Percentiles rank a stretch among this genome's conserved stretches.
phyloP scores from a whole-genome alignment of 2,329 filamentous ascomycete species.

The Penicillium janthinellum region DNA sequence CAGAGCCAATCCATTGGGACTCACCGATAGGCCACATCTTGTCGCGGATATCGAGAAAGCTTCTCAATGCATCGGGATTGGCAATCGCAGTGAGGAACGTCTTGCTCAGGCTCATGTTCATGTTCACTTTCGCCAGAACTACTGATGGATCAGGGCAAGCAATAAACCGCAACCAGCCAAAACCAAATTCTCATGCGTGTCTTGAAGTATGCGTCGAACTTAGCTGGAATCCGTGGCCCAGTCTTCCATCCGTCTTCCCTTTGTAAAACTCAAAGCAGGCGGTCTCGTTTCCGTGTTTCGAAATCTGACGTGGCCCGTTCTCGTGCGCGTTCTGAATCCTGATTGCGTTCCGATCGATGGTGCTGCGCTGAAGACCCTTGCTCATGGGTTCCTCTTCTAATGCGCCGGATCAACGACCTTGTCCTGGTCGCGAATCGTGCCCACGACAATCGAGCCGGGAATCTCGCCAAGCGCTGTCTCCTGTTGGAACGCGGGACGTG shows the following conservation, averaged over 20 bases:
- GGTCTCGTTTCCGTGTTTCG: neutral
- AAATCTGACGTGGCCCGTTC: neutral
- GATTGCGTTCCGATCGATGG: neutral
- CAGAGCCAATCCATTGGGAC: conserved; percentile 8
- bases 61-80: neutral
- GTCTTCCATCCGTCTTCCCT: neutral
- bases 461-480: conserved; percentile 40
- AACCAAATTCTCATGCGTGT: conserved; percentile 31
- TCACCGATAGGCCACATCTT: conserved; percentile 8
- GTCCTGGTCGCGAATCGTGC: conserved; percentile 37
- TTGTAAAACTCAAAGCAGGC: neutral
- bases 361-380: neutral
- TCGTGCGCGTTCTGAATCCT: neutral
- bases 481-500: conserved; percentile 47
- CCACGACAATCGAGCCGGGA: conserved; percentile 37
- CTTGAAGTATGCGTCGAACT: conserved; percentile 41
- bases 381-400: conserved; percentile 15
- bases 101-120: conserved; percentile 1
- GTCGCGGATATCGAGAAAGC: neutral
- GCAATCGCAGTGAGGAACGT: neutral
- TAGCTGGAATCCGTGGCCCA: conserved; percentile 35
- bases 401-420: conserved; percentile 38
- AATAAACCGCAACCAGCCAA: conserved; percentile 25
- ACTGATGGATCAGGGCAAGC: conserved; percentile 39
- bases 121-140: conserved; percentile 30